Base-by-base conservation (phyloP, 2,329 filamentous ascomycete genomes). In the Penicillium hesseltinei region DNA sequence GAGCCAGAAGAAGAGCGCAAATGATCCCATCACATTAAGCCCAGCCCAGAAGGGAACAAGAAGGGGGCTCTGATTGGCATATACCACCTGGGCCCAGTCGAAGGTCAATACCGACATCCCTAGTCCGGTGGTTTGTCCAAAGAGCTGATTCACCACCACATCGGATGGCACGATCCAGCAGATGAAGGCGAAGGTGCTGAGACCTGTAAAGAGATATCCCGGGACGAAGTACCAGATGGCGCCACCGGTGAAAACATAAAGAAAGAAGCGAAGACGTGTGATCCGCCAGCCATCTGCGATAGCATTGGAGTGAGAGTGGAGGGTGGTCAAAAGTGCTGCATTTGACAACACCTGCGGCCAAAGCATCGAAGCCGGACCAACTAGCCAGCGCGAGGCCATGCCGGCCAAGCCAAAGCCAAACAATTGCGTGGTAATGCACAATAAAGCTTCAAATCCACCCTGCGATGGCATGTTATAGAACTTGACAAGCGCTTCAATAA, bases 11-110 rank as follows among this genome's bases (percentile, higher is more conserved):
- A 77, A 77, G 45, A 78, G 65, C 0, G 69, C 73, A 54, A 78
- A 78, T 0, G 76, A 77, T 9, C 69, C 72, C 62, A 79, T 77
- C 6, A 78, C 76, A 56, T 80, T 80, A 5, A 68, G 59, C 6
- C 68, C 73, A 33, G 67, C 74, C 73, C 68, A 77, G 55, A 73
- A 90, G 10, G 88, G 88, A 4, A 87, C 85, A 46, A 90, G 83
- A 13, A 90, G 75, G 17, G 88, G 88, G 15, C 85, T 88, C 21
- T 84, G 83, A 44, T 89, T 79, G 51, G 84, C 90, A 60, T 85
- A 88, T 13, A 87, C 81, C 43, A 90, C 82, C 68, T 90, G 86
- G 4, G 86, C 87, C 87, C 88, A 90, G 75, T 91, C 88, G 65
- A 91, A 89, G 0, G 88, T 90, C 56, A 91, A 81, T 1, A 88